Evolutionary conservation across 768 basidiomycete genomes (phyloP), one percentile per base, ranked within the genome.

Genomic region (Lactifluus rugatus): DNA sequence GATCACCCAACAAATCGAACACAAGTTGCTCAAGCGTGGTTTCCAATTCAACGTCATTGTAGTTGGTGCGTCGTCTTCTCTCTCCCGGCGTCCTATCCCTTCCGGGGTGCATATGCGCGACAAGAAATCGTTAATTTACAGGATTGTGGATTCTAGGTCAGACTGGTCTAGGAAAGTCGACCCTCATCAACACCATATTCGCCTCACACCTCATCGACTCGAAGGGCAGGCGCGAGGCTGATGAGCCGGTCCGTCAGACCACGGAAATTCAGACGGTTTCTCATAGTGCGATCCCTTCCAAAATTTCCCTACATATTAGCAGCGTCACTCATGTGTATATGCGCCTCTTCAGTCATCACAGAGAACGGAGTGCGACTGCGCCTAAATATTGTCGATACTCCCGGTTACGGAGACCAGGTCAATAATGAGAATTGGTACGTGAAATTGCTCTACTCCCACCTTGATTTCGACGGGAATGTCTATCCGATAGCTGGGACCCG

Each of bases 1-100:
- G 64, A 96, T 98, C 72, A 95, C 93, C 58, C 83, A 85, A 68
- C 95, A 97, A 75, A 97, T 97, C 66, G 95, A 99, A 79, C 89
- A 94, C 81, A 97, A 97, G 81, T 87, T 97, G 64, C 82, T 98
- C 76, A 97, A 97, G 77, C 85, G 95, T 63, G 95, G 95, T 60
- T 98, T 98, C 80, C 92, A 97, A 78, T 98, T 98, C 83, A 98
- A 97, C 69, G 89, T 96, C 60, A 97, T 98, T 69, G 88, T 92
- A 61, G 95, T 87, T 66, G 95, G 94, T 94, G 65, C 67, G 87
- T 81, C 52, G 46, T 48, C 47, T 47, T 37, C 48, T 48, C 50
- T 11, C 31, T 41, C 37, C 32, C 46, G 3, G n/a, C n/a, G n/a
- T n/a, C n/a, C n/a, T n/a, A n/a, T n/a, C n/a, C n/a, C n/a, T 37